Percentiles rank a stretch among this genome's conserved stretches.
phyloP scores from a whole-genome alignment of 441 rosid genomes.

The Pelargonium fulgidum region DNA sequence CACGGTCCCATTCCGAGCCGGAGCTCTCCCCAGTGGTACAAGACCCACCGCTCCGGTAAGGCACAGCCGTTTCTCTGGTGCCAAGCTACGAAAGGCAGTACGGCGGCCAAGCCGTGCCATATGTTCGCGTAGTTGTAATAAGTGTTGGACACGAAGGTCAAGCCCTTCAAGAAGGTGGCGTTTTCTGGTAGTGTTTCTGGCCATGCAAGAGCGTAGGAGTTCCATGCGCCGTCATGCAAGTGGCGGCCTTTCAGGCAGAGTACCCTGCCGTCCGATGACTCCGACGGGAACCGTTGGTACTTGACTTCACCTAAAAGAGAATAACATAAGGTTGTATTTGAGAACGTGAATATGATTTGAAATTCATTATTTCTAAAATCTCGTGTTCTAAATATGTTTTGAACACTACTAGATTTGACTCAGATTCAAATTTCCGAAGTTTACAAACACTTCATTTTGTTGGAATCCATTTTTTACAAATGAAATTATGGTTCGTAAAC shows the following conservation, averaged over 20 bases:
- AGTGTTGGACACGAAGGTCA: slow-evolving; percentile 38
- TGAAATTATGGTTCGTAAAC: too few relatives aligned
- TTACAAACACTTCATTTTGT: too few relatives aligned
- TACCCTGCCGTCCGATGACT: slow-evolving; percentile 31
- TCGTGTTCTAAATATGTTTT: too few relatives aligned
- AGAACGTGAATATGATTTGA: too few relatives aligned
- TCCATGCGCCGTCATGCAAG: slow-evolving; percentile 30
- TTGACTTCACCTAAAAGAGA: slow-evolving; percentile 25
- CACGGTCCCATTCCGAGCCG: slow-evolving; percentile 35
- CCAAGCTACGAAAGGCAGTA: slow-evolving; percentile 39
- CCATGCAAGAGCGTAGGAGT: slow-evolving; percentile 44
- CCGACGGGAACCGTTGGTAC: slow-evolving; percentile 39
- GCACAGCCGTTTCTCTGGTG: slow-evolving; percentile 29
- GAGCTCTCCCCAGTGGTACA: slow-evolving; percentile 44
- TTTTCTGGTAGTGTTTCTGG: slow-evolving; percentile 37
- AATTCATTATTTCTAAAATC: too few relatives aligned
- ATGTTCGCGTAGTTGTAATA: slow-evolving; percentile 36
- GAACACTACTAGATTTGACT: too few relatives aligned
- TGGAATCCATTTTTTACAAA: too few relatives aligned
- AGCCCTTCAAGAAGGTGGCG: slow-evolving; percentile 31
- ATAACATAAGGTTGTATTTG: background rate
- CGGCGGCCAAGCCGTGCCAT: slow-evolving; percentile 38
- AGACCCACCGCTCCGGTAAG: slow-evolving; percentile 33
- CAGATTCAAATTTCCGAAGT: too few relatives aligned
- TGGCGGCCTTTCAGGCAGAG: slow-evolving; percentile 36